Conservation (phyloP, 805 yeast species). For the Yarrowia divulgata region DNA sequence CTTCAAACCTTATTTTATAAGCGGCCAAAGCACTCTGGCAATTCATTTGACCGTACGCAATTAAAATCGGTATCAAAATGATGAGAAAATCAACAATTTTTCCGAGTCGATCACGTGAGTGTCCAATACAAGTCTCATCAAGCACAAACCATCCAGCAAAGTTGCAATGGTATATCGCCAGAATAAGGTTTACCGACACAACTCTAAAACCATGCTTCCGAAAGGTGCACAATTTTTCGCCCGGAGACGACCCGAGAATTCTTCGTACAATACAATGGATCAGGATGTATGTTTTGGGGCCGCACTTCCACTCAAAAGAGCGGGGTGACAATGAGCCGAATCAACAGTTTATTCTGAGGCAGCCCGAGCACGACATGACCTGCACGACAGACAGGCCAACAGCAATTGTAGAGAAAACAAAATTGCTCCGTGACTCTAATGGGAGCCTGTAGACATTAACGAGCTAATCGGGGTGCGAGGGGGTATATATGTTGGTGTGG, state of each 20-base stretch:
- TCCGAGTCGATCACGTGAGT: too few relatives aligned
- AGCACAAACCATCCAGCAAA: too few relatives aligned
- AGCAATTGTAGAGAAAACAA: slow-evolving; percentile 36
- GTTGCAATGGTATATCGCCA: too few relatives aligned
- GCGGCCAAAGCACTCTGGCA: too few relatives aligned
- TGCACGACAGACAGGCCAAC: slow-evolving; percentile 40
- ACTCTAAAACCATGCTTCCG: neutral
- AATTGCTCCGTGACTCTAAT: slow-evolving; percentile 40
- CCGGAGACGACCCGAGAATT: too few relatives aligned
- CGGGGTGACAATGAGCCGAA: slow-evolving; percentile 40
- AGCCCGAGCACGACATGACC: slow-evolving; percentile 40
- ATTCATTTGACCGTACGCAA: too few relatives aligned
- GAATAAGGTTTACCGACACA: neutral
- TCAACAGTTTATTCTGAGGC: slow-evolving; percentile 40
- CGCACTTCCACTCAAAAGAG: slow-evolving; percentile 38
- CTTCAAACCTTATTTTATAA: too few relatives aligned
- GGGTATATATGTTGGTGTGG: slow-evolving; percentile 14
- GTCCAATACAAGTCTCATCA: too few relatives aligned
- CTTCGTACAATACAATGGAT: neutral
- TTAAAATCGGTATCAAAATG: neutral
- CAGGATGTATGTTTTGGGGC: slow-evolving; percentile 37
- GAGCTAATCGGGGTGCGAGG: slow-evolving; percentile 22
- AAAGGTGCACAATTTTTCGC: neutral
- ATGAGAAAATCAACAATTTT: neutral
- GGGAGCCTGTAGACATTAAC: slow-evolving; percentile 40